A percentile compares a stretch with the other conserved stretches of the same genome.
Conservation (phyloP, 345 rosid genomes). For the Rubroshorea leprosula region DNA sequence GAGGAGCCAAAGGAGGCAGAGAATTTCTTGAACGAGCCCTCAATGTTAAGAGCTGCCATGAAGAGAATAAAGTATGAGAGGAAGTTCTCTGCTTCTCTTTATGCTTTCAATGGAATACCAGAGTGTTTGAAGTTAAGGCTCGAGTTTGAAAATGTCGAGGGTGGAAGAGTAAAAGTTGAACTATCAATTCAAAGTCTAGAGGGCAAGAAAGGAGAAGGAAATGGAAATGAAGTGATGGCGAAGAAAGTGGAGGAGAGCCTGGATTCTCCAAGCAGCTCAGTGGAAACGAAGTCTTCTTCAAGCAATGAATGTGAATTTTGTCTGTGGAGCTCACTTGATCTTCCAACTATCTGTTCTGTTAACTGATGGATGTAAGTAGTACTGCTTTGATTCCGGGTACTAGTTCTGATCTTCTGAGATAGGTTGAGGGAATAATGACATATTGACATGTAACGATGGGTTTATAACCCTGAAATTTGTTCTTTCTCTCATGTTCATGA, state of each 20-base stretch:
- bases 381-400: background rate
- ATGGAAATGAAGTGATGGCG: conserved; percentile 9
- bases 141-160: conserved; percentile 20
- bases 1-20: conserved; percentile 33
- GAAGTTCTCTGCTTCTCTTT: conserved; percentile 59
- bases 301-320: conserved; percentile 40
- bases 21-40: conserved; percentile 31
- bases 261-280: conserved; percentile 15
- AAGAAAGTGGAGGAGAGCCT: conserved; percentile 20
- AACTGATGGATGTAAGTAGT: conserved; percentile 22
- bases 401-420: conserved; percentile 4
- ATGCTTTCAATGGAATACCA: conserved; percentile 53
- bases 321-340: conserved; percentile 66
- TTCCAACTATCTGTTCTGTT: conserved; percentile 58
- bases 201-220: conserved; percentile 18
- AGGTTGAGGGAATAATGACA: background rate
- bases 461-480: too few species aligned
- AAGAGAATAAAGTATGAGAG: conserved; percentile 58
- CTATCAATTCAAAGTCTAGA: too few species aligned
- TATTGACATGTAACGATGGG: too few species aligned
- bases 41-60: conserved; percentile 44
- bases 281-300: conserved; percentile 8
- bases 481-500: too few species aligned
- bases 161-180: too few species aligned
- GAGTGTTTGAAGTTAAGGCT: conserved; percentile 49